Conservation (phyloP, 371 early-diverging fungal species). For the Mucor plumbeus region DNA sequence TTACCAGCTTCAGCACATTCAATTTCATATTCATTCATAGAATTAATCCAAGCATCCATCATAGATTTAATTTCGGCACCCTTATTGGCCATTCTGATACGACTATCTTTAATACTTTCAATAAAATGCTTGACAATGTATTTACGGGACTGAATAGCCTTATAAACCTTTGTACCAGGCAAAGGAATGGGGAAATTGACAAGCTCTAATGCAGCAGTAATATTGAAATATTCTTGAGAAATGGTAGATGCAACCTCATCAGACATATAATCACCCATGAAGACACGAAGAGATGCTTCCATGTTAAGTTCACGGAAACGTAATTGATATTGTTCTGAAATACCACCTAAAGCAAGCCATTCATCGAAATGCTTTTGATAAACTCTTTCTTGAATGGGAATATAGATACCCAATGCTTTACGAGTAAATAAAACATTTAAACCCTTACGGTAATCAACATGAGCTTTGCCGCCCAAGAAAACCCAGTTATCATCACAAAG, state of each 20-base stretch:
- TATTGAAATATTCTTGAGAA: constrained; percentile 56
- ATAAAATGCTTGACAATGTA: constrained; percentile 57
- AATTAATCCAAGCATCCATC: constrained; percentile 58
- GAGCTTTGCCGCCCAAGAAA: constrained; percentile 54
- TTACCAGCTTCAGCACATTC: constrained; percentile 42
- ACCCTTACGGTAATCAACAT: constrained; percentile 56
- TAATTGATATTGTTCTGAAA: constrained; percentile 45
- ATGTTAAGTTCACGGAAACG: constrained; percentile 60
- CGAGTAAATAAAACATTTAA: constrained; percentile 57
- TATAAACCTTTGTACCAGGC: constrained; percentile 61
- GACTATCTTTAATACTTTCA: constrained; percentile 46
- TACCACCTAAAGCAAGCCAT: constrained; percentile 51
- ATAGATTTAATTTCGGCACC: constrained; percentile 46
- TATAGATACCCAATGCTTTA: constrained; percentile 55
- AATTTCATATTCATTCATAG: constrained; percentile 44
- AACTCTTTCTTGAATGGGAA: constrained; percentile 54
- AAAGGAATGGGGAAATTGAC: constrained; percentile 63
- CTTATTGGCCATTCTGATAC: constrained; percentile 43
- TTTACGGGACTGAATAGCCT: constrained; percentile 58
- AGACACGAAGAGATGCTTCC: constrained; percentile 58
- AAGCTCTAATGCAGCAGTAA: constrained; percentile 60
- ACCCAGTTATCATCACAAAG: constrained; percentile 59
- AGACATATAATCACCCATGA: constrained; percentile 54
- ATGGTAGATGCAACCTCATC: constrained; percentile 49
- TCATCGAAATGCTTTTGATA: constrained; percentile 51